These are phyloP conservation scores for Dendryphion nanum DNA, from an alignment of 2,329 filamentous ascomycete species.

Conservation along the genomic window DNA sequence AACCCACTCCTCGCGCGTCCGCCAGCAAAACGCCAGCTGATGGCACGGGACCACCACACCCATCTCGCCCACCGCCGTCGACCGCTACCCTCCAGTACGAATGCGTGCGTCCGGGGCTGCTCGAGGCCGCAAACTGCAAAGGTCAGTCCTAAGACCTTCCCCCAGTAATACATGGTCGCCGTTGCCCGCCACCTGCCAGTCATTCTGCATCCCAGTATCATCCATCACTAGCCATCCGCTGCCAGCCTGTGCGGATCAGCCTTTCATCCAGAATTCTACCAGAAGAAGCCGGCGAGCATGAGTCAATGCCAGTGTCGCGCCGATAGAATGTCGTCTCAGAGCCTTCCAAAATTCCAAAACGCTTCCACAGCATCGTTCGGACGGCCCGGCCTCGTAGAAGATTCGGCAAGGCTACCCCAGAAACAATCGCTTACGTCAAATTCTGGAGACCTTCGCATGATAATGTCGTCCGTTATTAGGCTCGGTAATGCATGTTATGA, in stretches of 20 bases:
- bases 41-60: conserved; percentile 22
- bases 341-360: conserved; percentile 27
- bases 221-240: conserved; percentile 17
- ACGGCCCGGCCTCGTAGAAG: conserved; percentile 6
- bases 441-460: conserved; percentile 21
- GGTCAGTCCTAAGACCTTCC: conserved; percentile 8
- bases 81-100: conserved; percentile 17
- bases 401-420: conserved; percentile 15
- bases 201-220: conserved; percentile 27
- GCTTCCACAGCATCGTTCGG: conserved; percentile 16
- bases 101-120: conserved; percentile 2
- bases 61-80: conserved; percentile 15
- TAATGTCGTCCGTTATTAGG: conserved; percentile 20
- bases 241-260: conserved; percentile 28
- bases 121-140: not conserved
- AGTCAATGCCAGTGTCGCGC: conserved; percentile 21
- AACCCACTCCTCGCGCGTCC: conserved; percentile 20
- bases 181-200: conserved; percentile 30
- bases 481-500: conserved; percentile 30
- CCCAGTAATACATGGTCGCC: conserved; percentile 9
- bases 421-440: conserved; percentile 27
- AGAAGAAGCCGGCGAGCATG: conserved; percentile 22
- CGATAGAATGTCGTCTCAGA: conserved; percentile 15
- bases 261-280: conserved; percentile 25
- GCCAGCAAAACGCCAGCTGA: conserved; percentile 23